Base-by-base conservation (phyloP, 2,329 filamentous ascomycete genomes). In the Colletotrichum sp. region DNA sequence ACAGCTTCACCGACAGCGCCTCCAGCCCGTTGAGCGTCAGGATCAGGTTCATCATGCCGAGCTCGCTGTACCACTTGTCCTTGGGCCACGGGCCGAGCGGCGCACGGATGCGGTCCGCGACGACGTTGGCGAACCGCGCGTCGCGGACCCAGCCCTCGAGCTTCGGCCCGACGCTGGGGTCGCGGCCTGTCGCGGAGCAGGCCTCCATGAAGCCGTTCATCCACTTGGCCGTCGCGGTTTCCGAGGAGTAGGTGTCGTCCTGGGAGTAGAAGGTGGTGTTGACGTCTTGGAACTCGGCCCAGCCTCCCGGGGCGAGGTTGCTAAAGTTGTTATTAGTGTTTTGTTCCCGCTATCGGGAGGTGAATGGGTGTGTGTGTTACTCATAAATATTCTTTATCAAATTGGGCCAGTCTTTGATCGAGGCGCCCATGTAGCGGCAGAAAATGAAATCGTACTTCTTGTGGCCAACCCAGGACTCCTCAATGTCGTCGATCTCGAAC, bases 401-500 rank as follows among this genome's bases (percentile, higher is more conserved):
- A 16, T 65, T 59, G 0, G 75, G 72, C 75, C 75, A 77, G 16
- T 77, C 63, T 16, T 44, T 44, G 27, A 77, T 77, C 2, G 71
- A 66, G 12, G 61, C 70, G 5, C 65, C 70, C 74, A 78, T 74
- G 74, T 76, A 76, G 0, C 76, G 76, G 49, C 73, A 76, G 34
- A 84, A 82, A 79, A 86, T 82, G 76, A 80, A 84, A 72, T 83
- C 82, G 71, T 83, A 84, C 67, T 80, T 79, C 44, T 83, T 80
- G n/a, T 49, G 34, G 80, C 83, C 85, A 77, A 86, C 83, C 86
- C 86, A 87, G 22, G 81, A 78, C 27, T 89, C 86, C 80, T 92
- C 91, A 34, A 90, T 89, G 80, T 94, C 92, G 81, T 94, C 92
- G 44, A 94, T 89, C 74, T 92, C 87, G 78, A 94, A 94, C 74